Conservation (phyloP, 768 basidiomycete species). For the Lyophyllum shimeji region DNA sequence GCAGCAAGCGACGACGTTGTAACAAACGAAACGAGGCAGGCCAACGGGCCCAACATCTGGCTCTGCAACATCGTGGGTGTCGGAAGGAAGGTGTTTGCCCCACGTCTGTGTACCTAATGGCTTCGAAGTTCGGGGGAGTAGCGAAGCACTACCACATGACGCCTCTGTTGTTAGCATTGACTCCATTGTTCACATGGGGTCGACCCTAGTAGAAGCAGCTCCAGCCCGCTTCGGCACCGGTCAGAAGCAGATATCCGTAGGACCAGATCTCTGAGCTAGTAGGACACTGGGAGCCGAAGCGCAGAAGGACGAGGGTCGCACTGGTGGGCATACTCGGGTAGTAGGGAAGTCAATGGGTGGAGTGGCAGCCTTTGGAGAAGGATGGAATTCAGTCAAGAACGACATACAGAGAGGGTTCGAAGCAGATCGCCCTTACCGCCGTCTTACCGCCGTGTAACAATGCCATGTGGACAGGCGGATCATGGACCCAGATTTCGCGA, state of each 20-base stretch:
- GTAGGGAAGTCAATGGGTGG: too few relatives aligned
- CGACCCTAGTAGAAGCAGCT: not conserved
- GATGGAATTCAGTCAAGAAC: too few relatives aligned
- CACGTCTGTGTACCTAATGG: not conserved
- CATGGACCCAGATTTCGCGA: too few relatives aligned
- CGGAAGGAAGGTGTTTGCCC: not conserved
- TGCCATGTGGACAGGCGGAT: too few relatives aligned
- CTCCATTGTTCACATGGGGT: not conserved
- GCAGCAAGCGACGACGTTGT: not conserved
- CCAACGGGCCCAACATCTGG: not conserved
- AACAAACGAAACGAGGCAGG: not conserved
- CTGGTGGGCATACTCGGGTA: too few relatives aligned
- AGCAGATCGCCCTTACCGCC: too few relatives aligned
- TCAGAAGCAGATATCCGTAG: not conserved
- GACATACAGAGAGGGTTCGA: too few relatives aligned
- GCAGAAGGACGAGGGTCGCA: not conserved
- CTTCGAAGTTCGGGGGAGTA: not conserved
- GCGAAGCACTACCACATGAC: conserved; percentile 2
- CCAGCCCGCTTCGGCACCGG: not conserved
- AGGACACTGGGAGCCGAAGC: too few relatives aligned
- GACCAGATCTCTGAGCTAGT: not conserved
- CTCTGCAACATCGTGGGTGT: not conserved
- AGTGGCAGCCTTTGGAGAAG: too few relatives aligned
- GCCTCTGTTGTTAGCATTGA: not conserved
- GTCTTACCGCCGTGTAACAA: too few relatives aligned